Evolutionary conservation across 345 rosid genomes (phyloP).

Genomic region (Eucalyptus brandiana): DNA sequence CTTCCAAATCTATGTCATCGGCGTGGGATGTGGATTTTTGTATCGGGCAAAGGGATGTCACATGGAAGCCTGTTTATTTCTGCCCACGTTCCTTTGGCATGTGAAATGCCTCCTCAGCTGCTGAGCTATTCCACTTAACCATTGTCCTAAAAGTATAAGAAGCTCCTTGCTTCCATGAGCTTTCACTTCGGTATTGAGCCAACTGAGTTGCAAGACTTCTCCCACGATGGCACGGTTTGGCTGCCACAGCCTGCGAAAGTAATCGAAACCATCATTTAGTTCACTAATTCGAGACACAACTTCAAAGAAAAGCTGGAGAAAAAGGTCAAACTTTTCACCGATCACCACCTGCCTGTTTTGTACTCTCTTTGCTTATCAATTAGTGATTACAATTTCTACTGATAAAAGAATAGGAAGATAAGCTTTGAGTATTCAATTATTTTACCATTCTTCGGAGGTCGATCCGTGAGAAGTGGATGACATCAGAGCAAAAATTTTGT

Average conservation of each 20-base stretch:
- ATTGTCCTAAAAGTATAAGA: background rate
- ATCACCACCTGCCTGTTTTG: background rate
- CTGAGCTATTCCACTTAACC: constrained; percentile 35
- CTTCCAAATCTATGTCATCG: constrained; percentile 26
- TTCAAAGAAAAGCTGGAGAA: background rate
- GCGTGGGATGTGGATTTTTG: constrained; percentile 2
- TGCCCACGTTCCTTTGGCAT: constrained; percentile 30
- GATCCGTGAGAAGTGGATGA: background rate
- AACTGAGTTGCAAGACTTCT: background rate
- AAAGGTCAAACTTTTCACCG: background rate
- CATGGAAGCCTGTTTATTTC: constrained; percentile 17
- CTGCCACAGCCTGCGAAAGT: background rate
- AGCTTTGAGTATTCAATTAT: background rate
- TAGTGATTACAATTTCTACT: background rate
- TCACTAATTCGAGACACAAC: background rate
- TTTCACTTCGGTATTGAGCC: background rate
- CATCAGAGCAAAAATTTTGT: background rate
- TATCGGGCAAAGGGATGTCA: constrained; percentile 22
- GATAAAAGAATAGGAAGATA: background rate
- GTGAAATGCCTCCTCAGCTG: constrained; percentile 25
- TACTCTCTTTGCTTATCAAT: background rate
- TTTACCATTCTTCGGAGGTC: background rate
- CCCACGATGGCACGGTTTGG: background rate
- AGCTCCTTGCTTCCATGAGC: background rate
- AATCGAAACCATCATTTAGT: background rate